Conservation (phyloP, 176 grass and related monocot genomes). For the Tillandsia fasciculata region DNA sequence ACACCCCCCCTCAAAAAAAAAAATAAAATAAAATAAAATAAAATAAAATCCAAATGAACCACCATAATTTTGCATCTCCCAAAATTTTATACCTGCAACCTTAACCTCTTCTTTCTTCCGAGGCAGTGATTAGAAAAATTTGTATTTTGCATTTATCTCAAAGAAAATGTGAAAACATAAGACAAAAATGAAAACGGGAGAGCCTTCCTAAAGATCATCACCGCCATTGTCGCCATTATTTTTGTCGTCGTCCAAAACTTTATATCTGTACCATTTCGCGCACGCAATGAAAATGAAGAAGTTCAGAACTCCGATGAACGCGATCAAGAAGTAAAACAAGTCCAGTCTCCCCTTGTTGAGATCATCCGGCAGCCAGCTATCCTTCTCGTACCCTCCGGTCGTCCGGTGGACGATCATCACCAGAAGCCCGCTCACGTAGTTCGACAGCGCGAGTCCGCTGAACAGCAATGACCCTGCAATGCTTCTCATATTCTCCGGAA, state of each 20-base stretch:
- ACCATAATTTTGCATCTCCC: no score
- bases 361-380: conserved; percentile 45
- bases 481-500: conserved; percentile 80
- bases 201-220: no score
- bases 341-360: conserved; percentile 9
- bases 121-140: no score
- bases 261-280: neutral
- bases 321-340: neutral
- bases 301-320: neutral
- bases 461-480: conserved; percentile 52
- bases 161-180: no score
- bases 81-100: no score
- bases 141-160: no score
- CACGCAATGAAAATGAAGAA: neutral
- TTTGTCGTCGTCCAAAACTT: neutral
- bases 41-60: no score
- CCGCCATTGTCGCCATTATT: no score
- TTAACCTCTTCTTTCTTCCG: no score
- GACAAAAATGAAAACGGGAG: no score
- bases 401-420: conserved; percentile 27
- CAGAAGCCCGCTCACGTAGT: conserved; percentile 48
- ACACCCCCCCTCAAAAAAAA: no score
- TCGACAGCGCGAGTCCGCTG: conserved; percentile 35
- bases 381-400: conserved; percentile 4
- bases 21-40: no score